These are phyloP conservation scores for Colletotrichum tropicicola DNA, from an alignment of 2,329 filamentous ascomycete species.

Conservation along the genomic window DNA sequence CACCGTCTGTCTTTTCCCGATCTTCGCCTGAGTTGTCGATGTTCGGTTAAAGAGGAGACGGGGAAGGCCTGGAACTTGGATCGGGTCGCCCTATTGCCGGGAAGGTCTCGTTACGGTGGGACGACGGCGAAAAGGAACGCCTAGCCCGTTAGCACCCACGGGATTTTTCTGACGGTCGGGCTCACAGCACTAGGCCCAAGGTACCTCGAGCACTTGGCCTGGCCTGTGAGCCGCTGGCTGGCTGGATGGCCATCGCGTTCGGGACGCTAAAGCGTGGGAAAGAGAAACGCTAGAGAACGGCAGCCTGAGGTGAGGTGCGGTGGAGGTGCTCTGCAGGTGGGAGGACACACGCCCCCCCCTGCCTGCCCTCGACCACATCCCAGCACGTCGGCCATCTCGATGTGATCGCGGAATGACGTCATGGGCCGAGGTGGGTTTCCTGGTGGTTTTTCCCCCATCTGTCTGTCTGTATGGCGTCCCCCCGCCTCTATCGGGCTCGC, in stretches of 20 bases:
- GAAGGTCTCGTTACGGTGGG: not conserved
- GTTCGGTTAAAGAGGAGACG: slow-evolving; percentile 19
- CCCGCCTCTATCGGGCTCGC: no score
- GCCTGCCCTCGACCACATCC: not conserved
- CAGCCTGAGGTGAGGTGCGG: not conserved
- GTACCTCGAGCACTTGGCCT: slow-evolving; percentile 5
- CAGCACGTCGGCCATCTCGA: slow-evolving; percentile 27
- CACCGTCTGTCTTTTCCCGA: slow-evolving; percentile 7
- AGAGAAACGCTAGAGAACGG: slow-evolving; percentile 8
- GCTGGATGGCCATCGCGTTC: not conserved
- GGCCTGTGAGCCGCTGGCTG: slow-evolving; percentile 11
- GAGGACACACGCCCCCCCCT: slow-evolving; percentile 8
- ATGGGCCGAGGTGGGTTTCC: not conserved
- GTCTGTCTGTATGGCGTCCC: not conserved
- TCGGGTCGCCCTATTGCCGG: not conserved
- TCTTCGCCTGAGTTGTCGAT: slow-evolving; percentile 20
- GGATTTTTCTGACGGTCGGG: not conserved
- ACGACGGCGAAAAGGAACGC: not conserved
- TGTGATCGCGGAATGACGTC: slow-evolving; percentile 28
- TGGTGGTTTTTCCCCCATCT: not conserved
- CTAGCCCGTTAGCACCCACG: not conserved
- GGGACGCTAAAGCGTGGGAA: not conserved
- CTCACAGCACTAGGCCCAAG: not conserved
- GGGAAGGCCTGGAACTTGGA: slow-evolving; percentile 11
- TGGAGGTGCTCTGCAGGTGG: not conserved